Evolutionary conservation across 78 protist genomes (phyloP), one percentile per base, ranked within the genome.

Genomic region (Dictyostelium capitatum): DNA sequence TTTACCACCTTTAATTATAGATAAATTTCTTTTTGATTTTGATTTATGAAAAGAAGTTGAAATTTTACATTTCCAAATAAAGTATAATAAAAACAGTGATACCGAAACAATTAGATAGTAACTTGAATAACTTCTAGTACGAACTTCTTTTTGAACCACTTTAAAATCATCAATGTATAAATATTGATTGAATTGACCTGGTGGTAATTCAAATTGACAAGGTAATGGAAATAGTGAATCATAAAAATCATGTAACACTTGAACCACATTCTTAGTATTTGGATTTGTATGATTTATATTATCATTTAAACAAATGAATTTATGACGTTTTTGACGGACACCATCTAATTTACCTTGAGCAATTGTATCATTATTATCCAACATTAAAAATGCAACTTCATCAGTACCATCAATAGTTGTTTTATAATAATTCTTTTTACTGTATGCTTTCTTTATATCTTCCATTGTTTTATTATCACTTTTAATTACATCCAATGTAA

Each of bases 291-390:
- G 96, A 74, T 97, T 70, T 59, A 96, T 92, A 96, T 97, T 94
- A 78, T 97, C 98, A 83, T 97, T 97, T 48, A 97, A 79, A 64
- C 98, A 97, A 74, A 97, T 73, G 46, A 97, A 97, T 72, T 95
- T 95, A n/a, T 89, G 82, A 7, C 97, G 67, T 56, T 47, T 47
- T 43, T 41, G 54, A 46, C 96, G 97, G 46, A 97, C 54, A 12
- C 92, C 91, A 37, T 97, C 98, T 32, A 97, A 67, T 51, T 72
- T 78, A 20, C 41, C 1, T 59, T 51, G 85, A 9, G 79, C 65
- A 3, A 23, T 50, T 14, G 90, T 91, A 54, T 46, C 80, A 75
- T 96, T 89, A 51, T 83, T 64, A 14, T 79, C 75, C 50, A 97
- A 12, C 97, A 96, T 96, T 32, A 95, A 47, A 80, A 97, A 97